These are phyloP conservation scores for Diaporthe citri DNA, from an alignment of 2,329 filamentous ascomycete species.

Conservation along the genomic window DNA sequence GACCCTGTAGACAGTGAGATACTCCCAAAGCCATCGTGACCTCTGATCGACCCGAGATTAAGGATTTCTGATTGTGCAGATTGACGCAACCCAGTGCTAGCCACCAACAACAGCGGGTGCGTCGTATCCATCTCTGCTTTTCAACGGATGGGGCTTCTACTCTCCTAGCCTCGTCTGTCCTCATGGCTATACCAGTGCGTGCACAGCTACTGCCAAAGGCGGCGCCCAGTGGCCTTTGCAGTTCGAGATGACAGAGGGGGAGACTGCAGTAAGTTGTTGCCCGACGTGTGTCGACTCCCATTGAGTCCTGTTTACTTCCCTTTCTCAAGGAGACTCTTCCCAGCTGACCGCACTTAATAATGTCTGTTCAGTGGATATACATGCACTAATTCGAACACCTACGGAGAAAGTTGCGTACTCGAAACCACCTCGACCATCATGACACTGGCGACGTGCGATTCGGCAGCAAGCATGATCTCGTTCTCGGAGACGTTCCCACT, in stretches of 20 bases:
- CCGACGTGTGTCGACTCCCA: not conserved
- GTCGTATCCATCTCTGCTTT: not conserved
- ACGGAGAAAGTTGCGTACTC: constrained; percentile 2
- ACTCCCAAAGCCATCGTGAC: not conserved
- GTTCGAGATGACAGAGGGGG: constrained; percentile 7
- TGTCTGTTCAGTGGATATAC: not conserved
- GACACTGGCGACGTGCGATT: constrained; percentile 4
- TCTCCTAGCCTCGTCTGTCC: constrained; percentile 26
- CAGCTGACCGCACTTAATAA: too few species aligned
- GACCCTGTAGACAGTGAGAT: not conserved
- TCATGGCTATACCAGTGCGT: constrained; percentile 2
- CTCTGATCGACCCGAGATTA: not conserved
- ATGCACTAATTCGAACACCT: not conserved
- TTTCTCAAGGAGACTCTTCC: not conserved
- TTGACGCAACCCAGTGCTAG: constrained; percentile 24
- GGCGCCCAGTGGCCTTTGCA: constrained; percentile 21
- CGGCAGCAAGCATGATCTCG: not conserved
- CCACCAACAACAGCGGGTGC: constrained; percentile 25
- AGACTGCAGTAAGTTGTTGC: constrained; percentile 14
- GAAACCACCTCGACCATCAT: not conserved
- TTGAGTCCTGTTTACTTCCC: not conserved
- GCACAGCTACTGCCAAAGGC: constrained; percentile 20
- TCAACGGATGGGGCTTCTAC: constrained; percentile 26
- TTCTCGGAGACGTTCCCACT: not conserved
- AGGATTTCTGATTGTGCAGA: not conserved